phyloP scores from a whole-genome alignment of 2,329 filamentous ascomycete species.

The Mycogone perniciosa region DNA sequence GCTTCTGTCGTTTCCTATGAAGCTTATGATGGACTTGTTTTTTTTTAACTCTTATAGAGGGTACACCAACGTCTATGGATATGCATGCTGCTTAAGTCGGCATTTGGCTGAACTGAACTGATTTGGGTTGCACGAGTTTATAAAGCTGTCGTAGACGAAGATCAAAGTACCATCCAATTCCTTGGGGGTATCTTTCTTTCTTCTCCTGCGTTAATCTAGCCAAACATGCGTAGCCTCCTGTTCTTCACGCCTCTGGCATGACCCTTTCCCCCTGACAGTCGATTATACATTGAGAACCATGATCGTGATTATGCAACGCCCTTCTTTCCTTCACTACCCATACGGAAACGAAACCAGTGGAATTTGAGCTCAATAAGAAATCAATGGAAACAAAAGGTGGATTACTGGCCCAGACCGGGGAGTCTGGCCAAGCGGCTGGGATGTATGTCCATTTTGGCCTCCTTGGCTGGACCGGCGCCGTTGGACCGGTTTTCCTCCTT shows the following conservation, averaged over 20 bases:
- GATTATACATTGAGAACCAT: neutral
- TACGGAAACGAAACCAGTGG: neutral
- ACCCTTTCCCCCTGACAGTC: neutral
- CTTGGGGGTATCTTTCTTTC: conserved; percentile 24
- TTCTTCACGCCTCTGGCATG: neutral
- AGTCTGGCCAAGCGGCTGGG: conserved; percentile 42
- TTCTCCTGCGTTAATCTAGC: conserved; percentile 13
- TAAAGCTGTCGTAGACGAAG: conserved; percentile 5
- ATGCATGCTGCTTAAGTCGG: neutral
- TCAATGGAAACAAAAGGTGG: neutral
- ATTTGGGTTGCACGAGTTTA: neutral
- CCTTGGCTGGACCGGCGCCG: conserved; percentile 1
- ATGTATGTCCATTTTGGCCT: conserved; percentile 38
- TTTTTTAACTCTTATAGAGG: conserved; percentile 1
- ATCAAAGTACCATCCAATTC: conserved; percentile 21
- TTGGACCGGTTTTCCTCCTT: conserved; percentile 25
- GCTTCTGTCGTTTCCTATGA: conserved; percentile 11
- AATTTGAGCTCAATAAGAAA: neutral
- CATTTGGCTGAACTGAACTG: neutral
- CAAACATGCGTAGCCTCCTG: neutral
- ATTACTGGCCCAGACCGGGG: conserved; percentile 12
- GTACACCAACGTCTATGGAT: neutral
- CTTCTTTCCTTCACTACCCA: neutral
- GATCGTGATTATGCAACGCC: neutral
- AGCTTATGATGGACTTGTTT: neutral